Conservation (phyloP, 2,329 filamentous ascomycete species). For the Akanthomyces muscarius region DNA sequence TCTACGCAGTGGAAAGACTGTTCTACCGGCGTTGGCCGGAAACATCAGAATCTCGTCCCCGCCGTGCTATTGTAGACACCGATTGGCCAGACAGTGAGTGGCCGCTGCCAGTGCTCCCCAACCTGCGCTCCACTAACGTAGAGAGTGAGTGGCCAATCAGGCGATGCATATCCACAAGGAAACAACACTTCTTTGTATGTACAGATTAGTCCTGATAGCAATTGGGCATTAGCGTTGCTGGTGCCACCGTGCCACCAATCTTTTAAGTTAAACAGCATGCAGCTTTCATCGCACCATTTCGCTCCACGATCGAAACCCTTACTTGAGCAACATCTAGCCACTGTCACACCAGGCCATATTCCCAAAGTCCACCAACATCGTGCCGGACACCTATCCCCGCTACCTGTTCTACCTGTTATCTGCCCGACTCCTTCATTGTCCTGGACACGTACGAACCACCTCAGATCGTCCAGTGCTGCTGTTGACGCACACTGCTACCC, state of each 20-base stretch:
- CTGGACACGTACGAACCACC: background rate
- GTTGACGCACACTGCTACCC: background rate
- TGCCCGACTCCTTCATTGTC: background rate
- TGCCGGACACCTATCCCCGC: background rate
- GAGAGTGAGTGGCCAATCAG: background rate
- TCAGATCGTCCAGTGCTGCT: background rate
- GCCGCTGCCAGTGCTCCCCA: background rate
- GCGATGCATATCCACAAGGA: background rate
- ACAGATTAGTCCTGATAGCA: background rate
- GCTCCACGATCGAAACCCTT: background rate
- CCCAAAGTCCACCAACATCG: background rate
- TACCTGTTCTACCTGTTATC: background rate
- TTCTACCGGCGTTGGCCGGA: conserved; percentile 9
- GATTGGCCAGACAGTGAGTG: background rate
- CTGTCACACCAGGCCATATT: background rate
- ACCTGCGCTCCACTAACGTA: background rate
- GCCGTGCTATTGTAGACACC: background rate
- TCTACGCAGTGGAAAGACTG: background rate
- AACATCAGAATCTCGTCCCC: conserved; percentile 10
- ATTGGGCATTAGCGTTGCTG: conserved; percentile 2
- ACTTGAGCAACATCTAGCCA: conserved; percentile 4
- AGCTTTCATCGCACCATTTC: conserved; percentile 8
- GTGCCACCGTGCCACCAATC: background rate
- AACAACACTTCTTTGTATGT: conserved; percentile 3
- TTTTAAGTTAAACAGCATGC: background rate